Evolutionary conservation across 768 basidiomycete genomes (phyloP).

Genomic region (Mycena pura): DNA sequence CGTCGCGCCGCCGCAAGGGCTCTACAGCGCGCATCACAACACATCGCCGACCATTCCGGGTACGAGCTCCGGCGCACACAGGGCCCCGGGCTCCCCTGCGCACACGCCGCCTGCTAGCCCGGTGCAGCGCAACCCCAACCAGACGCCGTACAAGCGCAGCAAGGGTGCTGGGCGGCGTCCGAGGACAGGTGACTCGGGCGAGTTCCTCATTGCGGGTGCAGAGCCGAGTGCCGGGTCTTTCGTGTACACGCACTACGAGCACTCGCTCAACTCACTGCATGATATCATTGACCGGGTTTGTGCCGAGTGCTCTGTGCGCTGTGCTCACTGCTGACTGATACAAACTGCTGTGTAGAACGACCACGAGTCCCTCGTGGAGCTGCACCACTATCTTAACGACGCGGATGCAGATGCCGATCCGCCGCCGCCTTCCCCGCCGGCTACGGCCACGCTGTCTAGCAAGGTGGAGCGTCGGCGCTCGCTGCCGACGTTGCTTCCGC

Average conservation of each 20-base stretch:
- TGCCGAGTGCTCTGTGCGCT: constrained; percentile 15
- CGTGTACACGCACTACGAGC: constrained; percentile 79
- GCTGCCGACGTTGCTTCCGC: constrained; percentile 72
- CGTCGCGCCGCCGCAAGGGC: constrained; percentile 75
- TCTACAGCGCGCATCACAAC: constrained; percentile 72
- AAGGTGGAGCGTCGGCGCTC: constrained; percentile 65
- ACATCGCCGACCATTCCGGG: constrained; percentile 38
- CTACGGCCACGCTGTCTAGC: neutral
- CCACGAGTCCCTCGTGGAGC: constrained; percentile 71
- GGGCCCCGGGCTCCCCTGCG: neutral
- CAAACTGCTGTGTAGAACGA: constrained; percentile 67
- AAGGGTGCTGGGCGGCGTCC: constrained; percentile 40
- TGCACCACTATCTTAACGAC: constrained; percentile 70
- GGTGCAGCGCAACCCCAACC: constrained; percentile 50
- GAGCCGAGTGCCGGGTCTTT: constrained; percentile 21
- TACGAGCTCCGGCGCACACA: neutral
- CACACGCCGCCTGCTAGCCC: neutral
- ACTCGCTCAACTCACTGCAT: constrained; percentile 79
- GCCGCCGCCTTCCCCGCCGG: constrained; percentile 30
- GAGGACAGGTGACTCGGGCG: constrained; percentile 70
- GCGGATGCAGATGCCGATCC: constrained; percentile 23
- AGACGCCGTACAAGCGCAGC: constrained; percentile 52
- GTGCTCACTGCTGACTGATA: no score
- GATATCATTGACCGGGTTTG: constrained; percentile 82
- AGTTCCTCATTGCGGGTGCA: constrained; percentile 51